phyloP scores from a whole-genome alignment of 805 yeast species.

The Nakazawaea laoshanensis region DNA sequence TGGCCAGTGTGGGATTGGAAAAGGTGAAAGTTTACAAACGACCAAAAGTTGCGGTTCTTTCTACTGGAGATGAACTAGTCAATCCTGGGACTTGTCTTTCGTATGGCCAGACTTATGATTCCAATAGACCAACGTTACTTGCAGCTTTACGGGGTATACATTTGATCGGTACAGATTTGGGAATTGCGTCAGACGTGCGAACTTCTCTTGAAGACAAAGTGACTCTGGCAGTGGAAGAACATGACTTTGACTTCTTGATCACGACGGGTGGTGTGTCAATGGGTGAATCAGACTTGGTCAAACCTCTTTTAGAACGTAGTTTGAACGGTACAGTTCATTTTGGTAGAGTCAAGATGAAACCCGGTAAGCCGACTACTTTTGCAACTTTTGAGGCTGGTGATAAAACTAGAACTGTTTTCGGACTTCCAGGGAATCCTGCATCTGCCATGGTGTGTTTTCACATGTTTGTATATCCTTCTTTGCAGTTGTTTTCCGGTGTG shows the following conservation, averaged over 20 bases:
- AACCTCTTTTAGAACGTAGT: constrained; percentile 35
- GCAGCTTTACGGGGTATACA: constrained; percentile 26
- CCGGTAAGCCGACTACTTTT: constrained; percentile 52
- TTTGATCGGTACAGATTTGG: constrained; percentile 34
- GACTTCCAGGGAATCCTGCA: constrained; percentile 51
- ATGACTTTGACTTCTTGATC: constrained; percentile 31
- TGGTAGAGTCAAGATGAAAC: constrained; percentile 52
- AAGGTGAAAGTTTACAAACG: constrained; percentile 28
- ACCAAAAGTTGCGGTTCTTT: constrained; percentile 37
- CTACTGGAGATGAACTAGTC: constrained; percentile 45
- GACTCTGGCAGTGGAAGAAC: constrained; percentile 16
- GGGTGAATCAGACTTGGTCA: constrained; percentile 46
- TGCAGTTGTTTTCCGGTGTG: constrained; percentile 28
- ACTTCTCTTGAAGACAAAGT: constrained; percentile 19
- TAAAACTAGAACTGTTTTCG: constrained; percentile 29
- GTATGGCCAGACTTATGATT: constrained; percentile 41
- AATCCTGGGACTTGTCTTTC: constrained; percentile 21
- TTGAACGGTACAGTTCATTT: constrained; percentile 38
- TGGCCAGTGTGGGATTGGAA: constrained; percentile 37
- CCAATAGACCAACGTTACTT: constrained; percentile 39
- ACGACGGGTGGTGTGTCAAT: constrained; percentile 54
- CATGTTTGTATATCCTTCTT: constrained; percentile 38
- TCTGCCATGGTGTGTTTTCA: constrained; percentile 40
- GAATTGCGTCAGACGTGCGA: constrained; percentile 37
- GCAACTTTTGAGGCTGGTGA: constrained; percentile 27